Base-by-base conservation (phyloP, 768 basidiomycete species). In the Polyporus arcularius region DNA sequence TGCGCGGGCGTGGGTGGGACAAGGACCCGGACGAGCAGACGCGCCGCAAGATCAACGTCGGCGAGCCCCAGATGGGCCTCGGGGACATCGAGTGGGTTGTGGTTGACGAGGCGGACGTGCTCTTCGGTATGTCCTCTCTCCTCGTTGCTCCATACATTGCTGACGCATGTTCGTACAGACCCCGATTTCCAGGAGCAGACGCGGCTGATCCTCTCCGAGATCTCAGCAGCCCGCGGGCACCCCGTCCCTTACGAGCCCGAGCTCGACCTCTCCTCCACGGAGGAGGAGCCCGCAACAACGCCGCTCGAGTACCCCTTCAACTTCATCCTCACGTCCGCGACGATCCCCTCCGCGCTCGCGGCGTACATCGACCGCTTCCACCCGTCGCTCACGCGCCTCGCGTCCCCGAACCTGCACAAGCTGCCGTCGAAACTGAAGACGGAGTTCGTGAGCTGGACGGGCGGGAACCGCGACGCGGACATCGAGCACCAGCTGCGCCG, bases 21-120 rank as follows among this genome's bases (percentile, higher is more conserved):
- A 66, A 72, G 52, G 72, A 70, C 6, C 59, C 67, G 43, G 69
- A 58, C 50, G 76, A 71, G 21, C 53, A 35, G 42, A 32, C 63
- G 30, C 69, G 69, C 21, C 71, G 72, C 73, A 82, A 63, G 62
- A 78, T 72, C 79, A 79, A 65, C 66, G 79, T 79, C 62, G 67
- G 74, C 61, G 76, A 80, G 48, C 80, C 84, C 4, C 80, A 86
- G 67, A 81, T 92, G 74, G 81, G 85, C 2, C 73, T 94, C 26
- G 80, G 80, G 53, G 81, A 85, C 51, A 77, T 96, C 1, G 92
- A 96, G 67, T 96, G 93, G 93, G 88, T 96, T 6, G 79, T 96
- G 3, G 77, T 96, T 1, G 95, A 97, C 62, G 94, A 97, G 70
- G 94, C 95, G 0, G 95, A 96, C 70, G 85, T 97, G 51, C 77